phyloP scores from a whole-genome alignment of 441 rosid genomes.

The Adansonia madagascariensis region DNA sequence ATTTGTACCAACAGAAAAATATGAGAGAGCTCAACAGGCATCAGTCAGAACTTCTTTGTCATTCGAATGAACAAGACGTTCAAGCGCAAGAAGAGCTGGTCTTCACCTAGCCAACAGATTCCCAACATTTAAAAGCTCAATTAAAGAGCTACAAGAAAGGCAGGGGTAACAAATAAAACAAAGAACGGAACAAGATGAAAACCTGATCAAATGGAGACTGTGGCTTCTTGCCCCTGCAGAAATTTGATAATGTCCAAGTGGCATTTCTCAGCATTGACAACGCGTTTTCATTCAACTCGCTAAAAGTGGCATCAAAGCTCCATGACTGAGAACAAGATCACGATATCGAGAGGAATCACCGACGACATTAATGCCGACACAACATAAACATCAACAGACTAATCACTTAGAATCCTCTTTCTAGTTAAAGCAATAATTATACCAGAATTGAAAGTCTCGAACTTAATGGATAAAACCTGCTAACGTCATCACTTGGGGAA shows the following conservation, averaged over 20 bases:
- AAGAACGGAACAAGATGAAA: slow-evolving; percentile 1
- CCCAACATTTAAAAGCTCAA: not conserved
- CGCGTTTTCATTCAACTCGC: slow-evolving; percentile 64
- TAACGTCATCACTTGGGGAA: slow-evolving; percentile 66
- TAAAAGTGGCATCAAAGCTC: slow-evolving; percentile 60
- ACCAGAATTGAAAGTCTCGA: not conserved
- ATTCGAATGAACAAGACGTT: slow-evolving; percentile 57
- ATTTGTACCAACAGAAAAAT: slow-evolving; percentile 71
- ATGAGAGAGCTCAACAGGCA: slow-evolving; percentile 74
- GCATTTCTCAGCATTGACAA: slow-evolving; percentile 78
- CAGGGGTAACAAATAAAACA: not conserved
- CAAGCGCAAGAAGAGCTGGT: slow-evolving; percentile 65
- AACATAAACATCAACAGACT: slow-evolving; percentile 40
- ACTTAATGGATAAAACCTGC: slow-evolving; percentile 33
- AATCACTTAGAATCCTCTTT: not conserved
- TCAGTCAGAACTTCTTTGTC: slow-evolving; percentile 74
- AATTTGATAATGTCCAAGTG: slow-evolving; percentile 29
- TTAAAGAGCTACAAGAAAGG: not conserved
- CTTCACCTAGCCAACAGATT: slow-evolving; percentile 43
- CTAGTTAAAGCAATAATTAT: not conserved
- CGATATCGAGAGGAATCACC: slow-evolving; percentile 73
- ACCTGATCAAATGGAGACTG: slow-evolving; percentile 73
- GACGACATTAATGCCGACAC: slow-evolving; percentile 75
- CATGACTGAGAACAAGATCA: slow-evolving; percentile 60
- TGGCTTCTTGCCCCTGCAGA: slow-evolving; percentile 67